Evolutionary conservation across 495 filamentous ascomycete species (phyloP), one percentile per base, ranked within the genome.

Genomic region (Peziza echinospora): DNA sequence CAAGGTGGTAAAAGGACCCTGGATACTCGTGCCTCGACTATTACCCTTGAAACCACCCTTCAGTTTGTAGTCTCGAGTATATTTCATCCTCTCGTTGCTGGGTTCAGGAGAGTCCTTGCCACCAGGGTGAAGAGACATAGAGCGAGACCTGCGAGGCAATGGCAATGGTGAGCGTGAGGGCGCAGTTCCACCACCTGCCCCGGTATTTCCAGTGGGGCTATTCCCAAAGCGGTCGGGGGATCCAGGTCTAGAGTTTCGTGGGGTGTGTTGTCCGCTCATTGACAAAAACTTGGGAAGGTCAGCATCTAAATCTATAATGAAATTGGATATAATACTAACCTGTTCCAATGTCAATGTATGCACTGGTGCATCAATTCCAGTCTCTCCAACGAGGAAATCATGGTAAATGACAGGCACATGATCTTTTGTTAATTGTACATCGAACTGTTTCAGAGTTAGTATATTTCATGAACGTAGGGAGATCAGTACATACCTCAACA

Each of bases 371-470:
- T 99, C 91, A 48, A 93, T 92, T 1, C 91, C 91, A 0, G 91
- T 99, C 64, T 99, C 91, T 59, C 84, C 93, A 61, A 99, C 89
- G 13, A 99, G 69, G 55, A 99, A 99, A 62, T 99, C 91, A 60
- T 99, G 91, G 61, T 99, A 99, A 54, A 99, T 93, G 54, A 99
- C 86, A 16, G 91, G 91, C 6, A 99, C 84, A 62, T 89, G 86
- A 59, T 99, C 91, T 57, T 99, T 99, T 16, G 91, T 99, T 42
- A 99, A 68, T 59, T 99, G 91, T 2, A 99, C 89, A 58, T 97
- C 89, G 19, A 37, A 37, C 30, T 37, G 30, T 3, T 2, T 37
- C 13, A 6, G 30, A 7, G 30, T 37, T 17, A 37, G 30, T 37
- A 2, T n/a, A n/a, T 37, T 37, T 1, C 13, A 6, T 7, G 30